Conservation (phyloP, 2,329 filamentous ascomycete species). For the Dothideomycetes sp. region DNA sequence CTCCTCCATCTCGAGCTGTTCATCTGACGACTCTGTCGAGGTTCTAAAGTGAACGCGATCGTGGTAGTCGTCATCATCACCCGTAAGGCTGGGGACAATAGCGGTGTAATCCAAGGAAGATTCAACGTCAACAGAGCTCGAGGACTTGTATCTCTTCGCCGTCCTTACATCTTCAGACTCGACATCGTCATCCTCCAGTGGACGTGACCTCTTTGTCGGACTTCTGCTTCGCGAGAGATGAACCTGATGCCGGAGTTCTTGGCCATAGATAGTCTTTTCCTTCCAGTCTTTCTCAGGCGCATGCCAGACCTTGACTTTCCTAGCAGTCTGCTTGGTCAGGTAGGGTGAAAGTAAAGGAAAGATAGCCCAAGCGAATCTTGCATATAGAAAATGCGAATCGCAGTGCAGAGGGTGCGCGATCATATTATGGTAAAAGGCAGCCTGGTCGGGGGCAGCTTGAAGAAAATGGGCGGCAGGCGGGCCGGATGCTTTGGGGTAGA, state of each 20-base stretch:
- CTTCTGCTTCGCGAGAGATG: neutral
- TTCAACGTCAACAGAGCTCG: neutral
- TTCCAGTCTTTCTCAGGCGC: neutral
- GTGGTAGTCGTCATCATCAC: neutral
- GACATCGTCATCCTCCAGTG: neutral
- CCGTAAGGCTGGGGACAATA: neutral
- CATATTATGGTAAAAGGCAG: constrained; percentile 1
- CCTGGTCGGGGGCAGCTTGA: neutral
- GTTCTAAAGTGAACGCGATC: neutral
- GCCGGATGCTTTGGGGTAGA: constrained; percentile 1
- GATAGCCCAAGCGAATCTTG: constrained; percentile 1
- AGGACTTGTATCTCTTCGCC: neutral
- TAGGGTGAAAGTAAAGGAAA: neutral
- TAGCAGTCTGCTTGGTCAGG: neutral
- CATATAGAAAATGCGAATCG: neutral
- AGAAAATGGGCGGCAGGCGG: constrained; percentile 1
- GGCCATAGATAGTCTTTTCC: neutral
- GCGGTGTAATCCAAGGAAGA: too few relatives aligned
- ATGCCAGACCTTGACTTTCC: neutral
- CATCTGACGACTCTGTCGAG: neutral
- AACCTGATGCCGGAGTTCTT: neutral
- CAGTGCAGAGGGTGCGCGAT: neutral
- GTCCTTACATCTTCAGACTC: neutral
- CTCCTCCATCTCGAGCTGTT: neutral
- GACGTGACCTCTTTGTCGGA: neutral